Evolutionary conservation across 768 basidiomycete species (phyloP), one percentile per base, ranked within the genome.

Genomic region (Russula griseocarnosa): DNA sequence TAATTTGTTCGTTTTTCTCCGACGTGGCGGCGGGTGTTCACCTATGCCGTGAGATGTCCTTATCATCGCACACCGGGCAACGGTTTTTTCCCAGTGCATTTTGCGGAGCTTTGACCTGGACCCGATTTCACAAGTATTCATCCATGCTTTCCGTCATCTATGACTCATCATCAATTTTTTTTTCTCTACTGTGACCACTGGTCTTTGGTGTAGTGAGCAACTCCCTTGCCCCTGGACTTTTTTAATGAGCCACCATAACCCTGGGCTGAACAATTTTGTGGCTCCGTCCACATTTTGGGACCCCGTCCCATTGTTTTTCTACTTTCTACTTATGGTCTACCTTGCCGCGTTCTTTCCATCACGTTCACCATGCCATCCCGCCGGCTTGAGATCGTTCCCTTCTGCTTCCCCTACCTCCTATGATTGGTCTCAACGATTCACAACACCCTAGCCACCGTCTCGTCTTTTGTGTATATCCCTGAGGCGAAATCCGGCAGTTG

Each of bases 341-440:
- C n/a, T 58, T 62, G 22, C 18, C 32, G 40, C 16, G 60, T 55
- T 61, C 69, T 60, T 61, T 63, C 38, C 71, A 91, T 87, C 88
- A 88, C 77, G 84, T 88, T 61, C 83, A 86, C 71, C 84, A 87
- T 79, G 83, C 83, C 74, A 78, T 22, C 80, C 65, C 92, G 91
- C 74, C 83, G 85, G 60, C 82, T 92, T 40, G 90, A 87, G 67
- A 88, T 95, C 74, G 87, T 94, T 68, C 80, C 95, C 66, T 90
- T 92, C 65, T 87, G 88, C 58, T 40, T 16, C 38, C 38, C 94
- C 42, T 90, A 11, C n/a, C 46, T 46, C 46, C 22, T 22, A 46
- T n/a, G 46, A 20, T 22, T 46, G 46, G 22, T n/a, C 11, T 88
- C 87, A 60, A 90, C 88, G 55, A 87, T 38, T 86, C 86, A 28